Conservation (phyloP, 2,329 filamentous ascomycete genomes). For the Alternaria incomplexa region DNA sequence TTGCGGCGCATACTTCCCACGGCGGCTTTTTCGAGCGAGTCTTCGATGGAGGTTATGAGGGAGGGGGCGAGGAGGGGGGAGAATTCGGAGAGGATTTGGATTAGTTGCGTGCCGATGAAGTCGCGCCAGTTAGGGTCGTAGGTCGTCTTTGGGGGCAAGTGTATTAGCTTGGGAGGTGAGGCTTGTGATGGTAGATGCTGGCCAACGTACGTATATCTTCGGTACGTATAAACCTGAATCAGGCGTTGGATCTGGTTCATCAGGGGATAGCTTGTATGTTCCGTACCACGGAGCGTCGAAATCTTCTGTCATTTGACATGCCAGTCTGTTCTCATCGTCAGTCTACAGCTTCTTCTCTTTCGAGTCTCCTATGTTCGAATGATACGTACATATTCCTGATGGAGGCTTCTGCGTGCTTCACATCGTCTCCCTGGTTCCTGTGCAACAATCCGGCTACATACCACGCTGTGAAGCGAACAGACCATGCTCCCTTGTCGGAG, state of each 20-base stretch:
- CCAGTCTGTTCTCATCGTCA: background rate
- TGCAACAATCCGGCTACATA: slow-evolving; percentile 49
- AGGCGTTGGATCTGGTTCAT: slow-evolving; percentile 46
- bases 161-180: background rate
- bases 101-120: slow-evolving; percentile 46
- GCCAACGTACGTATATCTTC: slow-evolving; percentile 24
- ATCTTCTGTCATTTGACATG: slow-evolving; percentile 45
- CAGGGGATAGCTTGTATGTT: slow-evolving; percentile 51
- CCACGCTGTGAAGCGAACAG: slow-evolving; percentile 53
- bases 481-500: slow-evolving; percentile 53
- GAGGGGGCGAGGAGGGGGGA: slow-evolving; percentile 37
- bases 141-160: slow-evolving; percentile 1
- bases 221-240: slow-evolving; percentile 41
- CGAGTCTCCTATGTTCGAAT: background rate
- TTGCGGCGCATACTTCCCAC: slow-evolving; percentile 52
- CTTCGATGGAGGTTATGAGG: slow-evolving; percentile 46
- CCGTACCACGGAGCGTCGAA: slow-evolving; percentile 53
- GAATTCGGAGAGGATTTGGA: slow-evolving; percentile 49
- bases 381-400: slow-evolving; percentile 39
- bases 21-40: slow-evolving; percentile 46
- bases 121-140: slow-evolving; percentile 48
- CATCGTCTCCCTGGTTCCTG: slow-evolving; percentile 45
- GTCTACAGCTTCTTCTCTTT: background rate
- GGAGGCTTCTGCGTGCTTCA: slow-evolving; percentile 45
- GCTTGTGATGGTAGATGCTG: background rate